Evolutionary conservation across 495 filamentous ascomycete genomes (phyloP), one percentile per base, ranked within the genome.

Genomic region (Massariosphaeria phaeospora): DNA sequence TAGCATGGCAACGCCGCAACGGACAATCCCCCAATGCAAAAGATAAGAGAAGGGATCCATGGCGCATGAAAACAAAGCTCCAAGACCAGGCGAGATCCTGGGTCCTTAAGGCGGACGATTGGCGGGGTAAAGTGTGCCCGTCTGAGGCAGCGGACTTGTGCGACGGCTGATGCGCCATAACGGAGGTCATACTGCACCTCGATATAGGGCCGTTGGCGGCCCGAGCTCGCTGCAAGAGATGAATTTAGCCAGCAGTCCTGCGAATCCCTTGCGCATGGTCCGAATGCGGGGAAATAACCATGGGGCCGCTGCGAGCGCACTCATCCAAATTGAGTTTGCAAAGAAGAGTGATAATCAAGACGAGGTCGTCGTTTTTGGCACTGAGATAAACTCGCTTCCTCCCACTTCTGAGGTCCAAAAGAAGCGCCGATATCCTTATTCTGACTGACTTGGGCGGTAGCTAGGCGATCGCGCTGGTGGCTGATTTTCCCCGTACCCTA

Each of bases 261-360:
- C 31, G 40, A 20, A 59, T 39, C 20, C 17, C 18, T n/a, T 1
- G 18, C 27, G 27, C 13, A 24, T 25, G 48, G 40, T 46, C 40
- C 29, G 30, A 59, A 47, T 59, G 55, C 55, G 55, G 55, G 55
- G 55, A 39, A 34, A 46, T 48, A 52, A 33, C 17, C 27, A 29
- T 2, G 21, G 9, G 47, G 1, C 11, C 27, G 20, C 41, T 13
- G 2, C 5, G 24, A n/a, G 20, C 26, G 45, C 24, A 43, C 5
- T 45, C 17, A 13, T 45, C 11, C 40, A 35, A 24, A 35, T 44
- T 40, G 26, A 3, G 10, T 2, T 8, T 25, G 15, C 24, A 12
- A 38, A 33, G 26, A 29, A 11, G 33, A 36, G 24, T 3, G 12
- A 34, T 43, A 20, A 45, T 24, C 15, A 13, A 21, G 40, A 44